A percentile compares a stretch with the other conserved stretches of the same genome.
Conservation (phyloP, 768 basidiomycete genomes). For the Xanthoconium stramineum region DNA sequence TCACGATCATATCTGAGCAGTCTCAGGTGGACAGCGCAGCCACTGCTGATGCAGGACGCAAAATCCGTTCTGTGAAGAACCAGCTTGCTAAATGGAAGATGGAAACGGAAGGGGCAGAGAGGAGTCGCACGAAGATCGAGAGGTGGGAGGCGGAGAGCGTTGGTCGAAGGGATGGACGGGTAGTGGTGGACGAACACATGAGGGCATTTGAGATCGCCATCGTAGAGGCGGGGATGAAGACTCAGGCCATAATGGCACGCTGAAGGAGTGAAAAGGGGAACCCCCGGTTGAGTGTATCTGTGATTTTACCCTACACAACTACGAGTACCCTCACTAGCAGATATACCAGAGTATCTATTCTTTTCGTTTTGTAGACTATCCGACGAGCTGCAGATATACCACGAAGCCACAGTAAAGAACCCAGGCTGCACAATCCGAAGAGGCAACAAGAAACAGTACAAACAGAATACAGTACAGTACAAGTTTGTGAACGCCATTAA, state of each 20-base stretch:
- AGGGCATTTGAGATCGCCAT: conserved; percentile 71
- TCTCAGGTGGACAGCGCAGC: conserved; percentile 86
- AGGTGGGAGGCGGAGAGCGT: conserved; percentile 68
- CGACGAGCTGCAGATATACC: background rate
- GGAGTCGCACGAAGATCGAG: conserved; percentile 71
- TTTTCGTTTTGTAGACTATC: conserved; percentile 23
- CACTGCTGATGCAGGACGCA: conserved; percentile 81
- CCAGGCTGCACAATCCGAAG: background rate
- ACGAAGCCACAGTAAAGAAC: background rate
- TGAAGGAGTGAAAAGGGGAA: conserved; percentile 31
- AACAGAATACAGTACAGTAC: background rate
- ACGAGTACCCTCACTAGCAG: conserved; percentile 11
- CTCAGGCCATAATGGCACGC: conserved; percentile 78
- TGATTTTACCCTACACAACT: conserved; percentile 7
- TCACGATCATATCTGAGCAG: conserved; percentile 79
- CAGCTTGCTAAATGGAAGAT: conserved; percentile 75
- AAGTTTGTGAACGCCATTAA: too few species aligned
- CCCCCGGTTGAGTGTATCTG: background rate
- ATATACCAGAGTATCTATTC: conserved; percentile 19
- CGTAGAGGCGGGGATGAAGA: conserved; percentile 69
- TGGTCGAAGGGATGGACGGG: conserved; percentile 53
- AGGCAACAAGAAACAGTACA: background rate
- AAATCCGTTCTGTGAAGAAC: conserved; percentile 82
- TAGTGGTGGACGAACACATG: conserved; percentile 74
- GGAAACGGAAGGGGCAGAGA: conserved; percentile 84